Conservation (phyloP, 2,329 filamentous ascomycete genomes). For the Botrytis fragariae region DNA sequence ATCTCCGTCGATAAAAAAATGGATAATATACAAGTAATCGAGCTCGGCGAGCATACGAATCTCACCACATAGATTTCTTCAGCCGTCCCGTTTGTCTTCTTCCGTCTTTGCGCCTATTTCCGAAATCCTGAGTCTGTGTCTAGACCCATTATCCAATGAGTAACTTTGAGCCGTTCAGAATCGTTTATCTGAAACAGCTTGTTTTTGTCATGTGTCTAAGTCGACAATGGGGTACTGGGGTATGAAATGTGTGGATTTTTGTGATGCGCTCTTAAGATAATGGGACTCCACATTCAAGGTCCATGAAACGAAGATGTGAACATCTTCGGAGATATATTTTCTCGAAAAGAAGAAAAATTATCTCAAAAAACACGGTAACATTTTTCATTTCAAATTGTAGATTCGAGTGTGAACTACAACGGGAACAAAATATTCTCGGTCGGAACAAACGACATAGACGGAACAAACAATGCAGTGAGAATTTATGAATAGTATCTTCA, state of each 20-base stretch:
- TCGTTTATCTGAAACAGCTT: conserved; percentile 1
- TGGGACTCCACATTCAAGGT: not conserved
- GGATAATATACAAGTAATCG: not conserved
- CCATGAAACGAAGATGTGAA: not conserved
- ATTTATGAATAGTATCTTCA: not conserved
- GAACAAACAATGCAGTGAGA: conserved; percentile 1
- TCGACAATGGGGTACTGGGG: not conserved
- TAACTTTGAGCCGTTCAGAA: not conserved
- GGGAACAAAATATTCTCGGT: not conserved
- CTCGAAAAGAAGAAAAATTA: too few species aligned
- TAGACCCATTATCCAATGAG: not conserved
- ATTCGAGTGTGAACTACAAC: not conserved
- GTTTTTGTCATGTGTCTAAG: not conserved
- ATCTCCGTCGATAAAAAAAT: not conserved
- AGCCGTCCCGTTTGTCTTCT: not conserved
- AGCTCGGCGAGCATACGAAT: not conserved
- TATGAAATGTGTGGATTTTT: not conserved
- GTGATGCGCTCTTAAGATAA: not conserved
- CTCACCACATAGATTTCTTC: not conserved
- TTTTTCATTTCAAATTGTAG: not conserved
- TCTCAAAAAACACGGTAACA: too few species aligned
- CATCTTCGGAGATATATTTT: not conserved
- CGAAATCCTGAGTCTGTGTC: not conserved
- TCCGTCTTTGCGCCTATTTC: not conserved
- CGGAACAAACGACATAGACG: not conserved